These are phyloP conservation scores for Candida palmyrensis DNA, from an alignment of 805 yeast species.

Conservation along the genomic window DNA sequence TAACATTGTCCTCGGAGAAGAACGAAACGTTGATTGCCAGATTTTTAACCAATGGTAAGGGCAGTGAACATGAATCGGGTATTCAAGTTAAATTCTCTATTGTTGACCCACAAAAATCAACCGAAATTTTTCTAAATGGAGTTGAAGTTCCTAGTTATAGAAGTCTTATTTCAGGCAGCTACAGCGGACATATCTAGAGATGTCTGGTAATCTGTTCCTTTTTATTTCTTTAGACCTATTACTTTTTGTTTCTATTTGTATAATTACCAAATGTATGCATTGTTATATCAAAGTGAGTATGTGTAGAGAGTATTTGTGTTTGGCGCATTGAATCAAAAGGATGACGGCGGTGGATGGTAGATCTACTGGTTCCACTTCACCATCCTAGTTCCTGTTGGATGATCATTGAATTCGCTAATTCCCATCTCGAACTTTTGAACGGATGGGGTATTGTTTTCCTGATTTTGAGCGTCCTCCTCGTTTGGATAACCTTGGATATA, in stretches of 20 bases:
- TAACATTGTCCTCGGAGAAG: constrained; percentile 26
- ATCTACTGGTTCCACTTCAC: too few species aligned
- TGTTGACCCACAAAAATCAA: constrained; percentile 39
- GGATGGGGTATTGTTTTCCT: background rate
- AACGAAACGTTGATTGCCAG: constrained; percentile 73
- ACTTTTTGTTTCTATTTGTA: too few species aligned
- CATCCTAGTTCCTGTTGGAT: too few species aligned
- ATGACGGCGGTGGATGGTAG: too few species aligned
- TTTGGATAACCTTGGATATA: constrained; percentile 8
- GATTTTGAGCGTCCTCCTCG: background rate
- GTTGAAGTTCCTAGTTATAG: constrained; percentile 38
- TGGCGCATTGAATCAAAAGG: too few species aligned
- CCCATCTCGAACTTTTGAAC: background rate
- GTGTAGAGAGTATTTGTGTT: too few species aligned
- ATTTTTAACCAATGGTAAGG: constrained; percentile 70
- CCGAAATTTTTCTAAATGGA: constrained; percentile 34
- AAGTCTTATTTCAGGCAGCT: constrained; percentile 46
- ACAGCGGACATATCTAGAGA: constrained; percentile 32
- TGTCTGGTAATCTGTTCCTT: too few species aligned
- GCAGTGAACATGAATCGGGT: constrained; percentile 70
- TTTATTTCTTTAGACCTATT: background rate
- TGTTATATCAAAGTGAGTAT: too few species aligned
- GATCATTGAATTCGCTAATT: background rate
- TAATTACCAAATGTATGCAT: too few species aligned
- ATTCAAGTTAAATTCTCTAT: constrained; percentile 62